A percentile compares a stretch with the other conserved stretches of the same genome.
Conservation (phyloP, 2,329 filamentous ascomycete genomes). For the Talaromyces sp. region DNA sequence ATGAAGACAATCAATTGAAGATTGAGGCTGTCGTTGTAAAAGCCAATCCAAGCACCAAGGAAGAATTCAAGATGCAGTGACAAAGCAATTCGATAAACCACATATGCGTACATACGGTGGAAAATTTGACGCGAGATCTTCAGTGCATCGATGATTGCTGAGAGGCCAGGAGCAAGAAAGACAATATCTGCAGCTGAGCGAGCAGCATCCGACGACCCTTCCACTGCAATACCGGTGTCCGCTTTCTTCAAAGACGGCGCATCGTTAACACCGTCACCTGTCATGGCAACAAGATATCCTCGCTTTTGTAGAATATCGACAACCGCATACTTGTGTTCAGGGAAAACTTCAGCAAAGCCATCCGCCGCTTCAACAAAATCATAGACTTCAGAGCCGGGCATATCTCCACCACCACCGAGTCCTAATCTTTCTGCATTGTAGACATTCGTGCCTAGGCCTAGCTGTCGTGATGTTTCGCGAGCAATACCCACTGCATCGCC, state of each 20-base stretch:
- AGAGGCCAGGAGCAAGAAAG: conserved; percentile 86
- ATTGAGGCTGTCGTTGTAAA: conserved; percentile 79
- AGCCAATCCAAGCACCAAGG: conserved; percentile 87
- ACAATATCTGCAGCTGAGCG: conserved; percentile 91
- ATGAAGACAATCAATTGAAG: conserved; percentile 89
- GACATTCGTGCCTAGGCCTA: conserved; percentile 87
- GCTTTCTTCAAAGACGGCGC: conserved; percentile 61
- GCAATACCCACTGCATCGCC: conserved; percentile 92
- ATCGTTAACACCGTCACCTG: conserved; percentile 64
- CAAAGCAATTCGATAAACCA: conserved; percentile 90
- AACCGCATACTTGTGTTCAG: conserved; percentile 92
- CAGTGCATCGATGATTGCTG: conserved; percentile 86
- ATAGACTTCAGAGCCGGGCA: conserved; percentile 91
- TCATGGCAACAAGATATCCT: conserved; percentile 94
- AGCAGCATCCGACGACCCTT: conserved; percentile 87
- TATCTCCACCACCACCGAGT: conserved; percentile 84
- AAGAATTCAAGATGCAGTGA: conserved; percentile 90
- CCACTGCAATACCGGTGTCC: conserved; percentile 93
- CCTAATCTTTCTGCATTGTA: conserved; percentile 92
- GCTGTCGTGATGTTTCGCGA: conserved; percentile 84
- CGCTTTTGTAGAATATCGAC: conserved; percentile 91
- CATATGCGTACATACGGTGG: conserved; percentile 95
- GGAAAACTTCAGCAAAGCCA: conserved; percentile 92
- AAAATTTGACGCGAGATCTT: conserved; percentile 95
- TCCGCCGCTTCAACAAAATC: conserved; percentile 94